phyloP scores from a whole-genome alignment of 345 rosid genomes.

The Theobroma cacao region DNA sequence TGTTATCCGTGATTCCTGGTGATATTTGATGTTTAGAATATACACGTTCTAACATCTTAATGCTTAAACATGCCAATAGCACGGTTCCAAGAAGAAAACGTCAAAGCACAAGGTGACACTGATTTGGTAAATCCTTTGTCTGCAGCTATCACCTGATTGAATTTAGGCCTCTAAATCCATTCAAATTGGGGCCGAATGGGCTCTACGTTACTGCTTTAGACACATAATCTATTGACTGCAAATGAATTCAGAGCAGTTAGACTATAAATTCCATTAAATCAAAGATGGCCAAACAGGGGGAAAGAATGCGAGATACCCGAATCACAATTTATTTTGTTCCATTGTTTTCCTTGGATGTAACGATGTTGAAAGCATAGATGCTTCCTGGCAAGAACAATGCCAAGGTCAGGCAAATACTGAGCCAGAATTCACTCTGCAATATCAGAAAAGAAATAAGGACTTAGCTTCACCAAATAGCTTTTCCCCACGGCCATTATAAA shows the following conservation, averaged over 20 bases:
- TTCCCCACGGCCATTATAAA: no score
- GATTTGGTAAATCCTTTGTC: neutral
- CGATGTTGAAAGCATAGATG: slow-evolving; percentile 1
- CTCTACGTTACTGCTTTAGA: no score
- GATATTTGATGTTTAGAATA: neutral
- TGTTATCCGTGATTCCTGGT: neutral
- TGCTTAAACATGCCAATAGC: neutral
- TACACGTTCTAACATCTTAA: neutral
- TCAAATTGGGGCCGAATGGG: neutral
- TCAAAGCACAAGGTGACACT: neutral
- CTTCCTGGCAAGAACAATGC: slow-evolving; percentile 3
- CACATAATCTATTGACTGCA: no score
- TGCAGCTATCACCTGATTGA: neutral
- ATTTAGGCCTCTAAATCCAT: neutral
- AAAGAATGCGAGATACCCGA: neutral
- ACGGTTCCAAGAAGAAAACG: neutral
- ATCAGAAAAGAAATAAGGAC: no score
- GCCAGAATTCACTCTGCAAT: neutral
- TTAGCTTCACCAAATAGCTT: neutral
- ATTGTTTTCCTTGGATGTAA: neutral
- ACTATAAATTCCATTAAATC: neutral
- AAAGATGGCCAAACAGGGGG: neutral
- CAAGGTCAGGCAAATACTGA: neutral
- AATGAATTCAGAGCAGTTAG: no score
- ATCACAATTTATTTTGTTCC: neutral